Conservation (phyloP, 2,329 filamentous ascomycete genomes). For the Apiospora hydei region DNA sequence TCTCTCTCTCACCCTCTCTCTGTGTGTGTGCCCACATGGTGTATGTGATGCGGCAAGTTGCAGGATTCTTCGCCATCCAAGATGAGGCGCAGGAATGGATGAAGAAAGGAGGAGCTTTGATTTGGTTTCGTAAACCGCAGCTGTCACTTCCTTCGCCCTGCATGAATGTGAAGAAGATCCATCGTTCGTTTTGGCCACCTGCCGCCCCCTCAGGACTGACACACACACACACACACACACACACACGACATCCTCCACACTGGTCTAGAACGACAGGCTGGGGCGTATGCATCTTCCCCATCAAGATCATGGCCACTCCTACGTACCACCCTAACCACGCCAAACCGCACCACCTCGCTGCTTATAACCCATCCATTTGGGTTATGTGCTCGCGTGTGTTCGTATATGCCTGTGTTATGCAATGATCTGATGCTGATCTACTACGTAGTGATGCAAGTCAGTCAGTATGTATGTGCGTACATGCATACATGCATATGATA, state of each 20-base stretch:
- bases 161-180: not conserved
- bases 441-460: slow-evolving; percentile 4
- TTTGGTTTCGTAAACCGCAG: not conserved
- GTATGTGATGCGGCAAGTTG: not conserved
- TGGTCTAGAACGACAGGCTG: not conserved
- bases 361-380: not conserved
- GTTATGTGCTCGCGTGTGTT: not conserved
- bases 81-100: not conserved
- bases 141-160: not conserved
- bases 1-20: no score
- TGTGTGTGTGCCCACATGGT: not conserved
- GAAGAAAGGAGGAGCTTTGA: not conserved
- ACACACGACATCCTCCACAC: not conserved
- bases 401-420: not conserved
- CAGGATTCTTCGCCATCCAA: not conserved
- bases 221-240: no score
- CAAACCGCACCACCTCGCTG: not conserved
- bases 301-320: not conserved
- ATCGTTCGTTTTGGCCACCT: not conserved
- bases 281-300: not conserved
- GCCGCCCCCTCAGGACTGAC: not conserved
- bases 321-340: not conserved
- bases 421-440: not conserved
- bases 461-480: not conserved
- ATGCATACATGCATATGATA: not conserved